Evolutionary conservation across 1,284 basidiomycete species (phyloP).

Genomic region (Melampsora allii-populina): DNA sequence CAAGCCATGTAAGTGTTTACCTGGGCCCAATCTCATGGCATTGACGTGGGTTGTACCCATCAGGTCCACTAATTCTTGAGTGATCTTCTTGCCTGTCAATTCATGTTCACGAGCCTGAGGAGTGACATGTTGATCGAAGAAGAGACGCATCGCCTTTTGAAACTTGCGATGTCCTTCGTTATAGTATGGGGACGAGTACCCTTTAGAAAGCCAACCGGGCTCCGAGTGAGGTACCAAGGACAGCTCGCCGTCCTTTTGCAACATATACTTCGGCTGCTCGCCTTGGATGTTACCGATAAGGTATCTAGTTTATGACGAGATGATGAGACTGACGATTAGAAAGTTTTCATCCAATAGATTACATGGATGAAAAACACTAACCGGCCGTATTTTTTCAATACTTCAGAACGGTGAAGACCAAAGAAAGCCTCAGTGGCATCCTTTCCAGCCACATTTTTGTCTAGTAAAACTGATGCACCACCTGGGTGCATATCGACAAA

Average conservation of each 20-base stretch:
- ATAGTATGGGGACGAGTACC: constrained; percentile 80
- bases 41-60: constrained; percentile 61
- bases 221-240: constrained; percentile 75
- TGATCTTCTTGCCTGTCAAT: constrained; percentile 50
- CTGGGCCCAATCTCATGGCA: constrained; percentile 82
- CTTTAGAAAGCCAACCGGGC: constrained; percentile 73
- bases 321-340: background rate
- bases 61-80: constrained; percentile 52
- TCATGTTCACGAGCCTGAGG: constrained; percentile 52
- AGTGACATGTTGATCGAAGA: constrained; percentile 49
- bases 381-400: constrained; percentile 68
- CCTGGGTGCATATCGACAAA: constrained; percentile 79
- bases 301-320: constrained; percentile 45
- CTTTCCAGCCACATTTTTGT: constrained; percentile 72
- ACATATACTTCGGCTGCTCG: constrained; percentile 61
- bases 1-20: constrained; percentile 72
- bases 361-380: constrained; percentile 61
- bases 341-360: background rate
- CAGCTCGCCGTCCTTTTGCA: constrained; percentile 60
- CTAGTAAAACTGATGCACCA: constrained; percentile 68
- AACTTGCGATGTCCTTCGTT: constrained; percentile 58
- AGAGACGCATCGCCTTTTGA: constrained; percentile 47
- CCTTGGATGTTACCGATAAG: constrained; percentile 58
- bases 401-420: constrained; percentile 73
- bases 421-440: constrained; percentile 84